phyloP scores from a whole-genome alignment of 176 grass and related monocot genomes.

The Dactylis glomerata region DNA sequence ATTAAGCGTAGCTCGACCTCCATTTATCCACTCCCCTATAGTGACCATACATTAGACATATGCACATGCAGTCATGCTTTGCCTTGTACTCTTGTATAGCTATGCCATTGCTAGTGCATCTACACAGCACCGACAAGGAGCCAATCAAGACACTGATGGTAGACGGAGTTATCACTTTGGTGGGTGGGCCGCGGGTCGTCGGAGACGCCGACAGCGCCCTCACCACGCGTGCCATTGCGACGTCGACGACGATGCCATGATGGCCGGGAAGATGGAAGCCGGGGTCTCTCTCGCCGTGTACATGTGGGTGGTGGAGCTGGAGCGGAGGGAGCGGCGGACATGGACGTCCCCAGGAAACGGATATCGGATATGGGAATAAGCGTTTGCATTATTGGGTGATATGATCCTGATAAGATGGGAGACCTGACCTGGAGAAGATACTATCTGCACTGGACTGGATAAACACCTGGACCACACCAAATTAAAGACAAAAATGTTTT shows the following conservation, averaged over 20 bases:
- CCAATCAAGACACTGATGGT: neutral
- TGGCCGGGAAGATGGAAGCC: neutral
- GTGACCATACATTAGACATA: too few species aligned
- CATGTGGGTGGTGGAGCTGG: neutral
- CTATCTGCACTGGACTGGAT: neutral
- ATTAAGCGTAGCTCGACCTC: too few species aligned
- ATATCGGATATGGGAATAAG: neutral
- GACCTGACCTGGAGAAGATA: neutral
- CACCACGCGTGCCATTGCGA: neutral
- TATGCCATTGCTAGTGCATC: neutral
- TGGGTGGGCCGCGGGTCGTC: neutral
- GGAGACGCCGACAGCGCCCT: neutral
- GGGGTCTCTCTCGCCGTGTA: neutral
- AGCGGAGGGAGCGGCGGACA: neutral
- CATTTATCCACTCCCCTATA: too few species aligned
- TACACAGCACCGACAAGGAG: neutral
- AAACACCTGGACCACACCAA: neutral
- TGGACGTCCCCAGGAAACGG: constrained; percentile 14
- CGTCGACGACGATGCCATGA: neutral
- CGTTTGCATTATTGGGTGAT: neutral
- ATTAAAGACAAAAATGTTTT: neutral
- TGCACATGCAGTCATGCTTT: too few species aligned
- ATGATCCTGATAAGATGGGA: neutral
- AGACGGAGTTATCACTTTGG: neutral
- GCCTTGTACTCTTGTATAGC: too few species aligned